These are phyloP conservation scores for Pythium dissimile DNA, from an alignment of 352 stramenopile species.

Conservation along the genomic window DNA sequence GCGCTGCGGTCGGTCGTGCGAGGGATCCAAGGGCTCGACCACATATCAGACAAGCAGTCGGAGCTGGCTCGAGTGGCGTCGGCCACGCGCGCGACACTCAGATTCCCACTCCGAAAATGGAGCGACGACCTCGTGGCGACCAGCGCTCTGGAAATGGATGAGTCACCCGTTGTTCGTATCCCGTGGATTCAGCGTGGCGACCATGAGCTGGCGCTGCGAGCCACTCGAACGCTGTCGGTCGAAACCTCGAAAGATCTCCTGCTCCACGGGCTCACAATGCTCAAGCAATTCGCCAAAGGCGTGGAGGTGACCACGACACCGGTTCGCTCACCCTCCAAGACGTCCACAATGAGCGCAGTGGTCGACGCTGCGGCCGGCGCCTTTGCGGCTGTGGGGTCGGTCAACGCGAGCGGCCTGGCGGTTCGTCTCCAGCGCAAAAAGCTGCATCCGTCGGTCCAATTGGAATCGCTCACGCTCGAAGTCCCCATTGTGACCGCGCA, in stretches of 20 bases:
- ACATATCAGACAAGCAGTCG: neutral
- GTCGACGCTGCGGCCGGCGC: neutral
- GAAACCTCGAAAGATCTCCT: slow-evolving; percentile 3
- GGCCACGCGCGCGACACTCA: neutral
- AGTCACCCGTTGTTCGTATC: neutral
- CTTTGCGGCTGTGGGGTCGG: neutral
- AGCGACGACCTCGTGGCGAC: neutral
- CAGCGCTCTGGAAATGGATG: neutral
- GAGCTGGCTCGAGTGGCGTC: neutral
- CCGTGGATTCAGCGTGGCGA: neutral
- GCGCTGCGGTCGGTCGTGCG: neutral
- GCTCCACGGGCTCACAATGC: neutral
- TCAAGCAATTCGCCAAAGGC: neutral
- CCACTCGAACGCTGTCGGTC: neutral
- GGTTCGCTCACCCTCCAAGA: neutral
- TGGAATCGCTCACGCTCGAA: slow-evolving; percentile 1
- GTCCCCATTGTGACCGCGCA: neutral
- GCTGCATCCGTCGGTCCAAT: neutral
- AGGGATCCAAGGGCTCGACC: neutral
- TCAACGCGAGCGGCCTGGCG: slow-evolving; percentile 1
- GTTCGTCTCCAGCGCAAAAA: neutral
- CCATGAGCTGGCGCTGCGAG: neutral
- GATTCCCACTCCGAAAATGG: slow-evolving; percentile 5
- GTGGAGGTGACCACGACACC: neutral
- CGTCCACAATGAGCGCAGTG: neutral